Conservation (phyloP, 75 land plant genomes). For the Azolla pinnata region DNA sequence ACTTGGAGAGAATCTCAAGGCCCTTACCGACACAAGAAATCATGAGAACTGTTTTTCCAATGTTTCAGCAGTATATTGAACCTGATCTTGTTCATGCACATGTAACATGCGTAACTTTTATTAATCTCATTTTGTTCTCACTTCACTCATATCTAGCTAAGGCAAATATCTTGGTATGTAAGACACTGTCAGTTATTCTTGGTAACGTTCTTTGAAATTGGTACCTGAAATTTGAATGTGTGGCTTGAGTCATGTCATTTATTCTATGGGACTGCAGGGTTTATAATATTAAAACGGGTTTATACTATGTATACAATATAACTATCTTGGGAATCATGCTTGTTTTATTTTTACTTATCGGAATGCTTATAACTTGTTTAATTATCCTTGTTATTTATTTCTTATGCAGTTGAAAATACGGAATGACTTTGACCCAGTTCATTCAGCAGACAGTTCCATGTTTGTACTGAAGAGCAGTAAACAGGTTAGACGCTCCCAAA, state of each 20-base stretch:
- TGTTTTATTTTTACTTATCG: slow-evolving; percentile 7
- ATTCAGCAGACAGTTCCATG: slow-evolving; percentile 94
- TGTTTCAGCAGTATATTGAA: slow-evolving; percentile 91
- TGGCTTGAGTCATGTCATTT: too few species aligned
- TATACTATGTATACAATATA: too few species aligned
- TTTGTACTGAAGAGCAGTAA: slow-evolving; percentile 95
- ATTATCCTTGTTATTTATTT: not conserved
- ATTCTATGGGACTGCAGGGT: too few species aligned
- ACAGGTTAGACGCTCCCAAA: slow-evolving; percentile 51
- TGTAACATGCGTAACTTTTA: too few species aligned
- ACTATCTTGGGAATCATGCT: too few species aligned
- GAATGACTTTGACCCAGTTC: slow-evolving; percentile 98
- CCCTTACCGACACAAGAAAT: slow-evolving; percentile 76
- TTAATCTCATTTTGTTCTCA: too few species aligned
- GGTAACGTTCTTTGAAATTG: not conserved
- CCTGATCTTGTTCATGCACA: slow-evolving; percentile 98
- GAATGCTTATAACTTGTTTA: too few species aligned
- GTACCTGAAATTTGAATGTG: too few species aligned
- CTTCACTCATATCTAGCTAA: not conserved
- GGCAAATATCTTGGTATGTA: too few species aligned
- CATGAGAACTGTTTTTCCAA: slow-evolving; percentile 91
- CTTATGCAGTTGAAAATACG: slow-evolving; percentile 74
- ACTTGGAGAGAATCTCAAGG: slow-evolving; percentile 52
- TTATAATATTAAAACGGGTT: too few species aligned
- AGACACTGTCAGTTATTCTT: slow-evolving; percentile 1